A percentile compares a stretch with the other conserved stretches of the same genome.
Evolutionary conservation across 176 grass and related monocot genomes (phyloP).

Genomic region (Coix lacrymajobi): DNA sequence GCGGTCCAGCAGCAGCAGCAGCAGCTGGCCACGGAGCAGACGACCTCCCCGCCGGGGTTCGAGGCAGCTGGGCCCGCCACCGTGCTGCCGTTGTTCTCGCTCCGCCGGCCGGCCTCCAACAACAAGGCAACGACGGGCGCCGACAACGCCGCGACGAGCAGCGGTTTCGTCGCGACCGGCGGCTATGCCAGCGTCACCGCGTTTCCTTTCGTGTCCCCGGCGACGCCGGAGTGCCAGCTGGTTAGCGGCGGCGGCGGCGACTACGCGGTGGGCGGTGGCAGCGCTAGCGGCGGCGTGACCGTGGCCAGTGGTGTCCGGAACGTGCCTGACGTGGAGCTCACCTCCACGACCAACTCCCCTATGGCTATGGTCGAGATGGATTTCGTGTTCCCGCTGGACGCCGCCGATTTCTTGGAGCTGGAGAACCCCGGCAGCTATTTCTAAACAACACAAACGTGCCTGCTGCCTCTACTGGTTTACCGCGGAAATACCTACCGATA

Average conservation of each 20-base stretch:
- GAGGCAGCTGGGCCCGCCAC: neutral
- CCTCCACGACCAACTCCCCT: constrained; percentile 14
- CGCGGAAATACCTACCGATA: neutral
- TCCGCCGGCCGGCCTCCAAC: neutral
- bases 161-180: neutral
- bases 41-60: neutral
- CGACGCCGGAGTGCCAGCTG: constrained; percentile 12
- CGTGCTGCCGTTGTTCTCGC: neutral
- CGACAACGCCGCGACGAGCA: neutral
- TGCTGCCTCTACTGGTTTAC: neutral
- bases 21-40: neutral
- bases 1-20: neutral
- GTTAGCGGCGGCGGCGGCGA: neutral
- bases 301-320: neutral
- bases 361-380: constrained; percentile 38
- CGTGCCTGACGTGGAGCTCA: constrained; percentile 29
- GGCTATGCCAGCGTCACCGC: neutral
- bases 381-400: constrained; percentile 44
- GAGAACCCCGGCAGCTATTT: constrained; percentile 35
- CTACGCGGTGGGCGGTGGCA: neutral
- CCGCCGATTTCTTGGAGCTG: constrained; percentile 40
- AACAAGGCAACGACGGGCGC: neutral
- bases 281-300: neutral
- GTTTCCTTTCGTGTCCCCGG: constrained; percentile 11
- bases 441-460: neutral